These are phyloP conservation scores for Aotearoamyces nothofagi DNA, from an alignment of 2,329 filamentous ascomycete genomes.

Conservation along the genomic window DNA sequence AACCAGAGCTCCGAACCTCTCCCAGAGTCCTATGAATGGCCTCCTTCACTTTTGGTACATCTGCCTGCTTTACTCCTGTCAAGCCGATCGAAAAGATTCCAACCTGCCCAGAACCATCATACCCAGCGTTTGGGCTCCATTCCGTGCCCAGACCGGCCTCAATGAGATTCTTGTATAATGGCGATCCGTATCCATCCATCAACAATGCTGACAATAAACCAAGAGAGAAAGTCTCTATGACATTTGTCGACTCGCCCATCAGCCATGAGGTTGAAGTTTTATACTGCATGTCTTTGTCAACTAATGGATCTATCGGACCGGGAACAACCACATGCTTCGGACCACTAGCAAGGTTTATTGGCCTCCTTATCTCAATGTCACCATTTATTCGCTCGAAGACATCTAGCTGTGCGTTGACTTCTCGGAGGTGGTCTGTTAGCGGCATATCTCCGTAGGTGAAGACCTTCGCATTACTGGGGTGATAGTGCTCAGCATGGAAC, in stretches of 20 bases:
- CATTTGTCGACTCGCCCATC: slow-evolving; percentile 66
- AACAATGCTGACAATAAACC: slow-evolving; percentile 70
- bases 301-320: slow-evolving; percentile 76
- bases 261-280: slow-evolving; percentile 94
- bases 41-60: slow-evolving; percentile 63
- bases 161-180: slow-evolving; percentile 76
- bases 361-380: slow-evolving; percentile 60
- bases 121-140: slow-evolving; percentile 89
- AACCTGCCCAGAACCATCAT: slow-evolving; percentile 61
- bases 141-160: slow-evolving; percentile 83
- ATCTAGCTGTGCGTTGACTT: slow-evolving; percentile 60
- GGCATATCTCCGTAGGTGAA: slow-evolving; percentile 94
- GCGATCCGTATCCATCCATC: slow-evolving; percentile 90
- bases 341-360: slow-evolving; percentile 53
- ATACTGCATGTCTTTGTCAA: slow-evolving; percentile 72
- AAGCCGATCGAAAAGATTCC: slow-evolving; percentile 85
- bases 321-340: slow-evolving; percentile 55
- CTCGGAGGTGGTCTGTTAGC: slow-evolving; percentile 62
- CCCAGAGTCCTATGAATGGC: slow-evolving; percentile 59
- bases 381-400: slow-evolving; percentile 56
- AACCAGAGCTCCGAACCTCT: slow-evolving; percentile 59
- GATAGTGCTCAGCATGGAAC: slow-evolving; percentile 88
- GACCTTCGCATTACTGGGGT: slow-evolving; percentile 92
- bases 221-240: slow-evolving; percentile 79
- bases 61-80: slow-evolving; percentile 71